A percentile compares a stretch with the other conserved stretches of the same genome.
phyloP scores from a whole-genome alignment of 805 yeast genomes.

The Monosporozyma aerobia region DNA sequence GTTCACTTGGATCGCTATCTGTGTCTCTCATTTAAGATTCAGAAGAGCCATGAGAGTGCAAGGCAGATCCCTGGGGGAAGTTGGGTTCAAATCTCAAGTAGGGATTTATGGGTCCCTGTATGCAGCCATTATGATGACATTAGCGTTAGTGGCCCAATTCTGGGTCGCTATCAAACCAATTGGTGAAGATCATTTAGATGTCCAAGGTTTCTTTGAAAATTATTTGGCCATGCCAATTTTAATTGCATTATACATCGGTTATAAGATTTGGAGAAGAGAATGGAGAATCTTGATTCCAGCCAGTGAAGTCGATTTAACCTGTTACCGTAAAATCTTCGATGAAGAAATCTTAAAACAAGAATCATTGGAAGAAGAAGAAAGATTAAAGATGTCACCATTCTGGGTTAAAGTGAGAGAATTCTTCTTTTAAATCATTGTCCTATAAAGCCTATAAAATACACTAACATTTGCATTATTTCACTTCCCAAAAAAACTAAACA shows the following conservation, averaged over 20 bases:
- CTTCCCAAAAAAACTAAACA: not conserved
- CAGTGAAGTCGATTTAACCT: constrained; percentile 22
- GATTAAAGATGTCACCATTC: constrained; percentile 20
- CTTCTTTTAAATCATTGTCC: constrained; percentile 5
- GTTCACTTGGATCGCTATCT: constrained; percentile 55
- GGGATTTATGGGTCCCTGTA: constrained; percentile 47
- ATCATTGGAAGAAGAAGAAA: constrained; percentile 24
- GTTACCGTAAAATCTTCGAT: constrained; percentile 27
- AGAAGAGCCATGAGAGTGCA: constrained; percentile 49
- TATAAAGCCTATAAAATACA: not conserved
- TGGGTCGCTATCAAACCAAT: constrained; percentile 61
- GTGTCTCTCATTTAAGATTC: constrained; percentile 48
- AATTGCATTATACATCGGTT: constrained; percentile 35
- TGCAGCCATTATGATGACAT: constrained; percentile 41
- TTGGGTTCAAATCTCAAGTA: constrained; percentile 44
- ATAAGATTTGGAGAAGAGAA: constrained; percentile 39
- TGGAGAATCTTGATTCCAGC: constrained; percentile 31
- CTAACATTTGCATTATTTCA: not conserved
- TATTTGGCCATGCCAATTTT: constrained; percentile 43
- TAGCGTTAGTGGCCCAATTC: constrained; percentile 50
- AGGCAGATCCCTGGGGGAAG: constrained; percentile 40
- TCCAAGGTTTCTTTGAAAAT: constrained; percentile 36
- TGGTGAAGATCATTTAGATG: constrained; percentile 28
- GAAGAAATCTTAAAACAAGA: constrained; percentile 30
- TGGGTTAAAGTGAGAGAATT: constrained; percentile 21